Evolutionary conservation across 2,329 filamentous ascomycete species (phyloP).

Genomic region (Fusarium bulbicola): DNA sequence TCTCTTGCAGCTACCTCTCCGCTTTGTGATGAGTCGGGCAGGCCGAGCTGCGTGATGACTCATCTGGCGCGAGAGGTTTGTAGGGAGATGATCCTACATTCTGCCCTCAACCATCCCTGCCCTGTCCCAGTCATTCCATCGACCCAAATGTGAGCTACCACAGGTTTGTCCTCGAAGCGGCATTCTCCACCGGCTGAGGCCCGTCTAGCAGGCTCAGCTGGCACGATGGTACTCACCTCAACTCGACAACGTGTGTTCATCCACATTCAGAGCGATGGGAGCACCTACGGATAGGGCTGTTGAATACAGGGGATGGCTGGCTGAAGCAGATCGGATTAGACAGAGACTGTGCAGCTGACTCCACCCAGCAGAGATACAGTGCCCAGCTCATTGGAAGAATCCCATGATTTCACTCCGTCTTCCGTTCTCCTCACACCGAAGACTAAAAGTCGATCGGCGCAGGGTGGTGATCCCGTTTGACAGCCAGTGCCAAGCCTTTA

Average conservation of each 20-base stretch:
- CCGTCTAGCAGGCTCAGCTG: conserved; percentile 40
- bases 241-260: conserved; percentile 24
- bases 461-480: conserved; percentile 50
- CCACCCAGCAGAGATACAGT: conserved; percentile 47
- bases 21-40: conserved; percentile 14
- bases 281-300: conserved; percentile 1
- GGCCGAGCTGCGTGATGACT: conserved; percentile 29
- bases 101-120: conserved; percentile 32
- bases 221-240: conserved; percentile 28
- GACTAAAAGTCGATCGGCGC: conserved; percentile 1
- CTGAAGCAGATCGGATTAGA: conserved; percentile 36
- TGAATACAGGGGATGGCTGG: conserved; percentile 1
- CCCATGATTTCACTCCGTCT: conserved; percentile 43
- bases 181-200: conserved; percentile 30
- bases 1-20: conserved; percentile 27
- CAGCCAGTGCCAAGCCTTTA: conserved; percentile 56
- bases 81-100: conserved; percentile 44
- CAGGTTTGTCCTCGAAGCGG: conserved; percentile 32
- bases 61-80: conserved; percentile 25
- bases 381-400: conserved; percentile 45
- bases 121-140: conserved; percentile 8
- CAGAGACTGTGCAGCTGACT: conserved; percentile 38
- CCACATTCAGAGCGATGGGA: conserved; percentile 7
- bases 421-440: conserved; percentile 29
- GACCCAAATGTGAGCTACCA: conserved; percentile 21